Evolutionary conservation across 2,329 filamentous ascomycete genomes (phyloP).

Genomic region (Phaeophleospora eucalypticola): DNA sequence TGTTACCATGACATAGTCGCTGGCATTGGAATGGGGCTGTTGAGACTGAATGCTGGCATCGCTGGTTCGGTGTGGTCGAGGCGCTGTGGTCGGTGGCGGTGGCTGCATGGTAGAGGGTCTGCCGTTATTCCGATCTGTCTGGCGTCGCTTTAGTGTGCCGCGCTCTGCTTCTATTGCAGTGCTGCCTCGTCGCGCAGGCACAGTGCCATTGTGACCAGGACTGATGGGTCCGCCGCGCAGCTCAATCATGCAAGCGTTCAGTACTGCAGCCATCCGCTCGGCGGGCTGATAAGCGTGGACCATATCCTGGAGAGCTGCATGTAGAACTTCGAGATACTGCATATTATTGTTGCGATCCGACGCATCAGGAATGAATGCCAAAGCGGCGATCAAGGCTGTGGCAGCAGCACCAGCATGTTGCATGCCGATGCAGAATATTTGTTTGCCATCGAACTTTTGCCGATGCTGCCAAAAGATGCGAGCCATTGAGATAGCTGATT

Average conservation of each 20-base stretch:
- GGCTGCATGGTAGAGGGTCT: constrained; percentile 15
- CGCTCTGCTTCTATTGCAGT: constrained; percentile 14
- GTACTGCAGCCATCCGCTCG: constrained; percentile 22
- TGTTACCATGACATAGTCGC: constrained; percentile 15
- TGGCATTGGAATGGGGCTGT: constrained; percentile 4
- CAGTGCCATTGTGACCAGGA: constrained; percentile 9
- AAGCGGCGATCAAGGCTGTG: constrained; percentile 24
- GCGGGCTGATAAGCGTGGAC: constrained; percentile 23
- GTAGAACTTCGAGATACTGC: constrained; percentile 25
- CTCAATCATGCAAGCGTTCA: constrained; percentile 24
- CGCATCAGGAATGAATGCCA: constrained; percentile 23
- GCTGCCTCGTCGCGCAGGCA: constrained; percentile 19
- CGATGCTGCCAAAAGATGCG: constrained; percentile 26
- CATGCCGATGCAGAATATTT: constrained; percentile 25
- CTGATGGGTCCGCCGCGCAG: constrained; percentile 24
- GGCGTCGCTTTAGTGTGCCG: constrained; percentile 17
- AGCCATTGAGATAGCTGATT: constrained; percentile 23
- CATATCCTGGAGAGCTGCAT: constrained; percentile 24
- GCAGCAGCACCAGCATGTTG: constrained; percentile 26
- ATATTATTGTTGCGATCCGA: constrained; percentile 24
- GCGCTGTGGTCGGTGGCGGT: constrained; percentile 7
- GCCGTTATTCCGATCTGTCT: constrained; percentile 9
- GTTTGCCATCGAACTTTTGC: constrained; percentile 24
- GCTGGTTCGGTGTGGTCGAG: constrained; percentile 10
- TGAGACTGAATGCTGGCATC: constrained; percentile 9